Evolutionary conservation across 83 land plant genomes (phyloP).

Genomic region (Picea abies): DNA sequence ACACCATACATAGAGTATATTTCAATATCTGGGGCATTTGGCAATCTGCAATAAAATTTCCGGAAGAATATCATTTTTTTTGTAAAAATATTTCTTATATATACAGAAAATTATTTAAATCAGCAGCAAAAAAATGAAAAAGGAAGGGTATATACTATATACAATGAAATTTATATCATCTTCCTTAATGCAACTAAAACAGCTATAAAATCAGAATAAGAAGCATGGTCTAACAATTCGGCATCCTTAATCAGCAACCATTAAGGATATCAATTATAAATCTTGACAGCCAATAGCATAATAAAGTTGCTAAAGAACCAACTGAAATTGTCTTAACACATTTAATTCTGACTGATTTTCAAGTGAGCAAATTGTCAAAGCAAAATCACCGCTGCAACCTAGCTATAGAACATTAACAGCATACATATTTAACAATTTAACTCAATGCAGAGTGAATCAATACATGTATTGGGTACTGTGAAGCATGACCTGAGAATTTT

Average conservation of each 20-base stretch:
- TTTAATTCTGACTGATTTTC: neutral
- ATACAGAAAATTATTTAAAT: too few relatives aligned
- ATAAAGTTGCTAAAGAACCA: neutral
- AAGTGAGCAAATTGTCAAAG: neutral
- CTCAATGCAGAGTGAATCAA: neutral
- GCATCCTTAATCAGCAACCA: neutral
- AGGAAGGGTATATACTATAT: too few relatives aligned
- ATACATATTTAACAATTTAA: neutral
- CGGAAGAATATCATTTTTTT: neutral
- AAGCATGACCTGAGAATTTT: neutral
- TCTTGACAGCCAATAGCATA: constrained; percentile 8
- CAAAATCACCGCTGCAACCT: neutral
- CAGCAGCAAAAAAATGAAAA: too few relatives aligned
- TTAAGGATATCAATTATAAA: neutral
- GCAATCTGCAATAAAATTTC: constrained; percentile 55
- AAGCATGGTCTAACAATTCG: too few relatives aligned
- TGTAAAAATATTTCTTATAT: too few relatives aligned
- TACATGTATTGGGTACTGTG: neutral
- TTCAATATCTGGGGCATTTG: constrained; percentile 91
- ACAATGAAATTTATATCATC: too few relatives aligned
- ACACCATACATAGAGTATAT: constrained; percentile 86
- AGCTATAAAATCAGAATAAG: too few relatives aligned
- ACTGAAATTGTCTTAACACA: neutral
- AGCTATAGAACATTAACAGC: neutral
- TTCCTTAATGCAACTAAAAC: too few relatives aligned